These are phyloP conservation scores for Setaria italica DNA, from an alignment of 202 grass and related monocot genomes.

Conservation along the genomic window DNA sequence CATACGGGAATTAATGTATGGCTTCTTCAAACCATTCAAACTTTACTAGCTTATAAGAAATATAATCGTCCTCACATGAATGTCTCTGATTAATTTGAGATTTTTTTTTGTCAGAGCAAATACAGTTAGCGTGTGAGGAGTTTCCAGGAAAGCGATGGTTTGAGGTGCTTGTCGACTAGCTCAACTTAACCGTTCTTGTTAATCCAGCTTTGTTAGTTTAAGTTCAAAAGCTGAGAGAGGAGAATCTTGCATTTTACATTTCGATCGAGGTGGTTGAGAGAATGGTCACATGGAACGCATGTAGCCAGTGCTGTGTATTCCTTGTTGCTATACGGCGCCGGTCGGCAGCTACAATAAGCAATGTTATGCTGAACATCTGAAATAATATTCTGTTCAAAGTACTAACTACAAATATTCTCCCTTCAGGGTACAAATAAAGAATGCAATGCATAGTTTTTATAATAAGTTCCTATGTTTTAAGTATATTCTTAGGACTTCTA, in stretches of 20 bases:
- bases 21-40: too few species aligned
- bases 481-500: not conserved
- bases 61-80: too few species aligned
- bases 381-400: constrained; percentile 37
- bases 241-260: constrained; percentile 54
- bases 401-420: not conserved
- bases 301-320: constrained; percentile 10
- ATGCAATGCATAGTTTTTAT: not conserved
- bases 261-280: constrained; percentile 46
- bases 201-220: constrained; percentile 1
- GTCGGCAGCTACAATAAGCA: constrained; percentile 15
- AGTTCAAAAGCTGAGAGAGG: constrained; percentile 26
- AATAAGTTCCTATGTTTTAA: not conserved
- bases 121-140: not conserved
- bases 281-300: constrained; percentile 44
- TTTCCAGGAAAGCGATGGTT: constrained; percentile 18
- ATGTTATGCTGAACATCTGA: not conserved
- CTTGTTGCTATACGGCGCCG: constrained; percentile 41
- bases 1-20: too few species aligned
- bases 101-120: not conserved
- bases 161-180: not conserved
- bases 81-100: not conserved
- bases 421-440: not conserved
- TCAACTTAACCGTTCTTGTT: constrained; percentile 35
- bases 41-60: too few species aligned